Conservation (phyloP, 768 basidiomycete species). For the Suillus luteus region DNA sequence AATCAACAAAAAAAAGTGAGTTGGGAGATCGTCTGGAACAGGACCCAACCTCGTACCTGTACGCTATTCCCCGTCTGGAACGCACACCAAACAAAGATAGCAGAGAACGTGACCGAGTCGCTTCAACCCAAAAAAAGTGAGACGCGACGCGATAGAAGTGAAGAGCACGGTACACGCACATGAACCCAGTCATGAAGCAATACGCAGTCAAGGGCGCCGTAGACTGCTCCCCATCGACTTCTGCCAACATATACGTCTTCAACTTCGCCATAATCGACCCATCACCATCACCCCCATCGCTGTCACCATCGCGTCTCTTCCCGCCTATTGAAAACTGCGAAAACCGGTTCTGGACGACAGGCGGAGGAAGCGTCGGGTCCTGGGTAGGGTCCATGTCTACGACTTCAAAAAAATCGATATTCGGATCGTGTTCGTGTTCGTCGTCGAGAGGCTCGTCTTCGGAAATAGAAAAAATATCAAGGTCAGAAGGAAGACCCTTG, state of each 20-base stretch:
- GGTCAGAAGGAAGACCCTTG: too few species aligned
- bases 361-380: neutral
- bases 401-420: neutral
- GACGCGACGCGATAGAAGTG: slow-evolving; percentile 2
- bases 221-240: slow-evolving; percentile 32
- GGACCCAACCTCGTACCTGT: slow-evolving; percentile 45
- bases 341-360: slow-evolving; percentile 9
- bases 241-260: slow-evolving; percentile 21
- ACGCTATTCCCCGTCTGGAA: slow-evolving; percentile 83
- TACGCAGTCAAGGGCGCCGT: slow-evolving; percentile 60
- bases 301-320: slow-evolving; percentile 18
- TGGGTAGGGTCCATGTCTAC: slow-evolving; percentile 7
- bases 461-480: slow-evolving; percentile 14
- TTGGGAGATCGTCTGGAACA: too few species aligned
- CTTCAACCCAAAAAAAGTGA: slow-evolving; percentile 34
- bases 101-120: slow-evolving; percentile 73
- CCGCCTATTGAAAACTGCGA: slow-evolving; percentile 4
- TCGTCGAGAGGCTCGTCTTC: slow-evolving; percentile 15
- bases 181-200: slow-evolving; percentile 81
- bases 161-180: slow-evolving; percentile 44
- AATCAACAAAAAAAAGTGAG: slow-evolving; percentile 6
- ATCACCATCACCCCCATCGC: slow-evolving; percentile 15
- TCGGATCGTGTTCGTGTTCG: neutral
- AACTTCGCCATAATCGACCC: slow-evolving; percentile 14
- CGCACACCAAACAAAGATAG: slow-evolving; percentile 82